A percentile compares a stretch with the other conserved stretches of the same genome.
phyloP scores from a whole-genome alignment of 2,329 filamentous ascomycete genomes.

The Pestalotiopsis sp. region DNA sequence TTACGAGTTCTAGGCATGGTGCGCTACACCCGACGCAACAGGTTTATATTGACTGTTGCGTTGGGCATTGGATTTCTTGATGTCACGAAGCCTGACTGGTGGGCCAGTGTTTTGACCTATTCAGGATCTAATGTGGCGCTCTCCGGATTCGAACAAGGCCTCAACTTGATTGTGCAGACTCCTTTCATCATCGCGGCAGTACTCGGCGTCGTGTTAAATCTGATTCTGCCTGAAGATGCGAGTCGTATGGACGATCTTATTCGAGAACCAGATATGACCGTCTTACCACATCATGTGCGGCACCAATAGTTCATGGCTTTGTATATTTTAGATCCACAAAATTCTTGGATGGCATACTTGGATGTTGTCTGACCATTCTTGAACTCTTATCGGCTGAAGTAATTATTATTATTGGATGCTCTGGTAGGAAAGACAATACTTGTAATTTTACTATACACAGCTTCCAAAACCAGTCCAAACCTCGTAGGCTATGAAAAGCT shows the following conservation, averaged over 20 bases:
- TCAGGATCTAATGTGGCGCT: constrained; percentile 36
- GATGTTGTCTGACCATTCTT: no score
- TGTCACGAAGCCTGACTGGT: constrained; percentile 42
- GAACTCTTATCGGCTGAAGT: no score
- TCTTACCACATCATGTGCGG: not conserved
- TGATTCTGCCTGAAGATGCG: constrained; percentile 37
- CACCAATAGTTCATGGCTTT: not conserved
- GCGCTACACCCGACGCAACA: constrained; percentile 65
- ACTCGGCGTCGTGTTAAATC: constrained; percentile 44
- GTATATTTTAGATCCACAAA: no score
- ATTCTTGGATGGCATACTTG: no score
- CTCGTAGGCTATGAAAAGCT: no score
- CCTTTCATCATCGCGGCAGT: constrained; percentile 44
- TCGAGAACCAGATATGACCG: constrained; percentile 19
- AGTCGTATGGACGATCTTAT: constrained; percentile 28
- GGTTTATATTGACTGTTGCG: constrained; percentile 66
- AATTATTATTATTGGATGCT: no score
- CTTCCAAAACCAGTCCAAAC: no score
- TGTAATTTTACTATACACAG: no score
- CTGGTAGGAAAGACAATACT: no score
- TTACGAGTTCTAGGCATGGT: constrained; percentile 67
- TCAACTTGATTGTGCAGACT: constrained; percentile 42
- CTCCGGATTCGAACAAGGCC: constrained; percentile 40
- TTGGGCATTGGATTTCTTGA: constrained; percentile 61
- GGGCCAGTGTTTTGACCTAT: constrained; percentile 39